Evolutionary conservation across 2,329 filamentous ascomycete species (phyloP), one percentile per base, ranked within the genome.

Genomic region (Claviceps sp.): DNA sequence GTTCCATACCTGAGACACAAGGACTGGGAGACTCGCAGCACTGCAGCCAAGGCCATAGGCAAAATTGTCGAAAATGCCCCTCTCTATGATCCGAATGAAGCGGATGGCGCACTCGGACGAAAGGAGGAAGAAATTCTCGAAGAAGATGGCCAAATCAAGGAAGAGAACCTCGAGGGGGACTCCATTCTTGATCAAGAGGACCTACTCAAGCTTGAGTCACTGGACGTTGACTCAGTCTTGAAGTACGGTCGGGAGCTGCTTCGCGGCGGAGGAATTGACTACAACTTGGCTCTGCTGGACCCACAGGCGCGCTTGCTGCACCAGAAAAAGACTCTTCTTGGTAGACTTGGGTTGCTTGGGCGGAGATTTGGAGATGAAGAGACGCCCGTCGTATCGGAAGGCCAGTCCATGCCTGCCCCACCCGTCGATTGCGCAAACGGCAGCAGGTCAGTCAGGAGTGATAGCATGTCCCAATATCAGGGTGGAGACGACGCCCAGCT

Each of bases 1-100:
- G 84, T 98, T n/a, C 91, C 93, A 1, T 98, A 96, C 68, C 77
- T 98, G 34, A 82, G 88, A 54, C 91, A 93, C 60, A 95, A 91
- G 66, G 91, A 90, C 64, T 98, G 93, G 93, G 93, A 98, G 64
- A 98, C 93, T 26, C 78, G 94, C 59, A 90, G 85, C 55, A 94
- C 93, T 51, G 87, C 94, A 47, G 89, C 91, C 59, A 95, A 91
- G 69, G 93, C 93, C 19, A 84, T 98, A 54, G 91, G 91, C 54
- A 89, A 91, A 61, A 97, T 98, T 58, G 84, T 95, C 56, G 84
- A 91, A 54, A 87, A 97, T 73, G 89, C 90, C 1, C 82, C 89
- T 51, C 72, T 78, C 45, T 95, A 93, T 65, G 89, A 97, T 61
- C 94, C 93, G 1, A 97, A 96, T 62, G 76, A 77, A 19, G 84